These are phyloP conservation scores for Colletotrichum gigasporum DNA, from an alignment of 2,329 filamentous ascomycete genomes.

Conservation along the genomic window DNA sequence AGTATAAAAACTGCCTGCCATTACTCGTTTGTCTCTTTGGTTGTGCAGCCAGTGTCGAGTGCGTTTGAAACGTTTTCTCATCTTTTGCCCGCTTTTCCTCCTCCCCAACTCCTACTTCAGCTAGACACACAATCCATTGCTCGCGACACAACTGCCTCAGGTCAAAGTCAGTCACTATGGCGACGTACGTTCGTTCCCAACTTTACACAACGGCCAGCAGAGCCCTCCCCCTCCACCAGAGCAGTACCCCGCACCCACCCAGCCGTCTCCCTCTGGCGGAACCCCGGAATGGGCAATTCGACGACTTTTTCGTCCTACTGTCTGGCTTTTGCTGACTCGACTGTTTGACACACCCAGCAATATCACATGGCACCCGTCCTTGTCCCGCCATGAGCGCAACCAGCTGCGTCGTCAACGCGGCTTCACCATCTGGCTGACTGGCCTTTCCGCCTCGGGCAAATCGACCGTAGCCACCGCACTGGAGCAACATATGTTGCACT, in stretches of 20 bases:
- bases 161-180: constrained; percentile 36
- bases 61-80: neutral
- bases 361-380: constrained; percentile 89
- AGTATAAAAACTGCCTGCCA: no score
- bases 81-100: neutral
- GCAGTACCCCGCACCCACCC: neutral
- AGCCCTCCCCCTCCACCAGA: neutral
- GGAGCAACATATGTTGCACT: constrained; percentile 94
- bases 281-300: neutral
- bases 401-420: constrained; percentile 82
- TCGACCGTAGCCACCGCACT: constrained; percentile 96
- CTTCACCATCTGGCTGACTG: constrained; percentile 97
- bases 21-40: no score
- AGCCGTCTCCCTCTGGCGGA: neutral
- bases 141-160: neutral
- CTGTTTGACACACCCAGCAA: constrained; percentile 64
- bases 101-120: neutral
- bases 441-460: constrained; percentile 95
- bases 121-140: neutral
- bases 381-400: constrained; percentile 81
- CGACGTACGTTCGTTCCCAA: constrained; percentile 35
- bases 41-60: no score
- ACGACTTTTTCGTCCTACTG: neutral
- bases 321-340: neutral
- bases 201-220: no score